Conservation (phyloP, 202 grass and related monocot genomes). For the Saccharum hybrid region DNA sequence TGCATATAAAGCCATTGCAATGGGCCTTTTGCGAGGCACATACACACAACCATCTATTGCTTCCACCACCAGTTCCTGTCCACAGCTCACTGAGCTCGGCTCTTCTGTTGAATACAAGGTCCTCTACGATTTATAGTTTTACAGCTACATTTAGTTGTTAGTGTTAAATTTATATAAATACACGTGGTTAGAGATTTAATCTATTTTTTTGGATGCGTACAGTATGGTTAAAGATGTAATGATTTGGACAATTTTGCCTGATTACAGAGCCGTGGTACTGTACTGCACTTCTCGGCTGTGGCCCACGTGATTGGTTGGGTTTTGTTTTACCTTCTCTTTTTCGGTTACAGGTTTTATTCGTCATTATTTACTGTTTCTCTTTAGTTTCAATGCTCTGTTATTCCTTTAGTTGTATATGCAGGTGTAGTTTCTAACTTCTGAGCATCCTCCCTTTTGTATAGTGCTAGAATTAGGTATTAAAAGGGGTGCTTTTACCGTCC, state of each 20-base stretch:
- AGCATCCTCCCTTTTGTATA: not conserved
- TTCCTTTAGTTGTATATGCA: slow-evolving; percentile 27
- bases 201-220: not conserved
- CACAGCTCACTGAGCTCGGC: slow-evolving; percentile 47
- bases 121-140: slow-evolving; percentile 54
- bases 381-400: not conserved
- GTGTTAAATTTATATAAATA: slow-evolving; percentile 26
- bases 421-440: not conserved
- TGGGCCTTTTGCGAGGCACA: slow-evolving; percentile 57
- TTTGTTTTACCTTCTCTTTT: slow-evolving; percentile 40
- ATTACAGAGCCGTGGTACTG: slow-evolving; percentile 52
- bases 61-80: slow-evolving; percentile 48
- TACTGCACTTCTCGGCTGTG: slow-evolving; percentile 49
- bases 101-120: slow-evolving; percentile 68
- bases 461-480: slow-evolving; percentile 11
- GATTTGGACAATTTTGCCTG: slow-evolving; percentile 45
- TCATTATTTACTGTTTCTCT: not conserved
- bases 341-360: slow-evolving; percentile 29
- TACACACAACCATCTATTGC: slow-evolving; percentile 61
- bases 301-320: slow-evolving; percentile 51
- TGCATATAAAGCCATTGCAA: slow-evolving; percentile 62
- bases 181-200: not conserved
- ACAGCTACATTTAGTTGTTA: slow-evolving; percentile 33
- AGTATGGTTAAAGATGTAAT: slow-evolving; percentile 31
- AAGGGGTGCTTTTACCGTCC: not conserved